Percentiles rank a stretch among this genome's conserved stretches.
Evolutionary conservation across 306 rosid species (phyloP).

Genomic region (Pterocarpus santalinus): DNA sequence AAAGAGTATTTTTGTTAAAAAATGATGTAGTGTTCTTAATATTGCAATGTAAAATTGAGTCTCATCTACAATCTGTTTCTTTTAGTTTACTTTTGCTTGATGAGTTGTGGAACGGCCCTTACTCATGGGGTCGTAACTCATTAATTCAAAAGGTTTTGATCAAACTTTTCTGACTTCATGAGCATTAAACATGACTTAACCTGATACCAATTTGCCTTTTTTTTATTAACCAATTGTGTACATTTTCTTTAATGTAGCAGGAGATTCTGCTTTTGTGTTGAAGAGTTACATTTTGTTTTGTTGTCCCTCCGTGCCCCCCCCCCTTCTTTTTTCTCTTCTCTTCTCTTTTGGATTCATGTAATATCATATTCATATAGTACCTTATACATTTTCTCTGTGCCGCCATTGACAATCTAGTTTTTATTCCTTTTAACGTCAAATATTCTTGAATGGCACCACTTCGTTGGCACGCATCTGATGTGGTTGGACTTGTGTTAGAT

Average conservation of each 20-base stretch:
- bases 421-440: background rate
- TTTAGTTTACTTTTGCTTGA: background rate
- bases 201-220: background rate
- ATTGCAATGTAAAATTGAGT: background rate
- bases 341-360: too few relatives aligned
- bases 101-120: background rate
- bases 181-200: slow-evolving; percentile 21
- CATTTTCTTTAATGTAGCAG: too few relatives aligned
- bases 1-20: background rate
- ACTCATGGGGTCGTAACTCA: too few relatives aligned
- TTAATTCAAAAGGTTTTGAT: too few relatives aligned
- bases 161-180: too few relatives aligned
- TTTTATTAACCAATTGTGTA: background rate
- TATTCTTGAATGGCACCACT: background rate
- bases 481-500: slow-evolving; percentile 52
- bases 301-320: too few relatives aligned
- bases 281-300: too few relatives aligned
- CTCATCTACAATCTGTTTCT: slow-evolving; percentile 1
- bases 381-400: background rate
- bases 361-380: background rate
- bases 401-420: background rate
- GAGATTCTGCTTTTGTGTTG: background rate
- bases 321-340: too few relatives aligned
- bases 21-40: too few relatives aligned
- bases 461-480: background rate